phyloP scores from a whole-genome alignment of 768 basidiomycete genomes.

The Leccinum olivaceopallidum region DNA sequence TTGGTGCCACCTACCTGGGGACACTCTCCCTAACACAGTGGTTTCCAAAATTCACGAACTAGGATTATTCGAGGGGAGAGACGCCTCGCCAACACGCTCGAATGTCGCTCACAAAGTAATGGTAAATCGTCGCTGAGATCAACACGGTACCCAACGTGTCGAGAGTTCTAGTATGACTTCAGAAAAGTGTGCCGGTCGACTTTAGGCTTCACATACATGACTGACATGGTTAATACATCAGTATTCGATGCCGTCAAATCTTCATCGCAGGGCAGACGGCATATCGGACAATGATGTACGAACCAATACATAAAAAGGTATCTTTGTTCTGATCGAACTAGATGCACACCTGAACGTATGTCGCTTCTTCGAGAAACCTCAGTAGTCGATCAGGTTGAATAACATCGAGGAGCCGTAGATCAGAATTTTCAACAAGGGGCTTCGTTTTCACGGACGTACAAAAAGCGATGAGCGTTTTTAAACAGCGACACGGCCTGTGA shows the following conservation, averaged over 20 bases:
- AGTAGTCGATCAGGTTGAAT: neutral
- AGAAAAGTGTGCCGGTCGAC: neutral
- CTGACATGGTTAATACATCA: neutral
- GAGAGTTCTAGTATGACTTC: neutral
- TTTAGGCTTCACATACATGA: neutral
- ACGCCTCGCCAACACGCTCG: neutral
- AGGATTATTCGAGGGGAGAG: neutral
- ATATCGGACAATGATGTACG: neutral
- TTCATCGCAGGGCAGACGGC: neutral
- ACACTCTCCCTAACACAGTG: neutral
- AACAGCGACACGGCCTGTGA: neutral
- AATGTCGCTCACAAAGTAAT: slow-evolving; percentile 8
- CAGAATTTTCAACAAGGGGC: neutral
- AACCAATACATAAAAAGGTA: neutral
- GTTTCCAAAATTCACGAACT: slow-evolving; percentile 7
- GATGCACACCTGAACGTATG: neutral
- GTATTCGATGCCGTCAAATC: neutral
- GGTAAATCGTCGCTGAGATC: neutral
- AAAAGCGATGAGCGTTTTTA: neutral
- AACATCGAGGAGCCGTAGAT: neutral
- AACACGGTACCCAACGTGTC: slow-evolving; percentile 4
- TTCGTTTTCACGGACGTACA: neutral
- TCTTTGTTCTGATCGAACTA: slow-evolving; percentile 6
- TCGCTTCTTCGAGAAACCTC: slow-evolving; percentile 6
- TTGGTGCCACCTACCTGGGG: neutral